Base-by-base conservation (phyloP, 208 protist species). In the Blastocrithidia nonstop region DNA sequence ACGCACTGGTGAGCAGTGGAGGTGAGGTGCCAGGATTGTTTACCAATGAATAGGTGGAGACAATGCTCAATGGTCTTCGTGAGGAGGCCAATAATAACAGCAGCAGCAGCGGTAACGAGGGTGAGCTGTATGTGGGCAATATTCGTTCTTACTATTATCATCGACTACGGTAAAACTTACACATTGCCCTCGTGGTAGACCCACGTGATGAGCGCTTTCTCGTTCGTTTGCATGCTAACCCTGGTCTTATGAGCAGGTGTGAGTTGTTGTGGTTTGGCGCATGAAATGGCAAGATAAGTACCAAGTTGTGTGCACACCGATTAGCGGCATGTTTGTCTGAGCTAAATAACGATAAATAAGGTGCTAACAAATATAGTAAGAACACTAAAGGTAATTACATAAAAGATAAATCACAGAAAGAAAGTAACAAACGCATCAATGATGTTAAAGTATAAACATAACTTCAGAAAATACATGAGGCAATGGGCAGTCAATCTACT, bases 1-100 rank as follows among this genome's bases (percentile, higher is more conserved):
- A 98, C 64, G 82, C 86, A 32, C 60, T 94, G 24, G 64, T 96
- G 25, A 88, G 82, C 54, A 84, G 29, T n/a, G 29, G 29, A 11
- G 29, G 29, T 35, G 29, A n/a, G 29, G 29, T n/a, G 29, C 11
- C 96, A 4, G 90, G 90, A 15, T 68, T 99, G 8, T 98, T 98
- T 66, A 71, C 88, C 13, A 78, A 84, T 13, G 96, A 99, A 59
- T 96, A 98, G 70, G 57, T 96, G 50, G 96, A 98, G 44, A 61
- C 67, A 20, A 96, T 99, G 55, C 76, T 95, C 26, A 50, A 69
- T 15, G 62, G 76, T 4, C 63, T 97, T 20, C 74, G 89, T 50
- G 88, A 96, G 42, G 82, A 95, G 28, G 74, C 81, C 21, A 43
- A 67, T 16, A 80, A 61, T 46, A 75, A 88, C 16, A 89, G 88